Evolutionary conservation across 2,329 filamentous ascomycete genomes (phyloP).

Genomic region (Colletotrichum filicis): DNA sequence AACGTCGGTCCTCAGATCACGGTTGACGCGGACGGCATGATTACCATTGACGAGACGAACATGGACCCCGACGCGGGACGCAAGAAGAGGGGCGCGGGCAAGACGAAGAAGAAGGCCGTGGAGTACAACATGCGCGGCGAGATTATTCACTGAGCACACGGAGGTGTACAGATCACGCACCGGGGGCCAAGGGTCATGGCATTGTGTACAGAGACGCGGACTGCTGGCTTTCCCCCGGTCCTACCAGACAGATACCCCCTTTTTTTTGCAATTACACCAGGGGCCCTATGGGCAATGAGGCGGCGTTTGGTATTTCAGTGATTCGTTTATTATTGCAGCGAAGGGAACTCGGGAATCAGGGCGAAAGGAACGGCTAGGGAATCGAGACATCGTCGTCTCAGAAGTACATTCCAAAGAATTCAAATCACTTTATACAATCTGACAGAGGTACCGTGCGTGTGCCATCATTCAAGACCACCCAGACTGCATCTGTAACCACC

Average conservation of each 20-base stretch:
- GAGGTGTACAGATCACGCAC: no score
- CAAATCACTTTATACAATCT: background rate
- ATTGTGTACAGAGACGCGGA: background rate
- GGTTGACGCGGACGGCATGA: constrained; percentile 34
- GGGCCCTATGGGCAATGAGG: background rate
- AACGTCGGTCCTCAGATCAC: constrained; percentile 26
- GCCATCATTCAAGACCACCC: no score
- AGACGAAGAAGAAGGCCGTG: constrained; percentile 44
- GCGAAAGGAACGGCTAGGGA: background rate
- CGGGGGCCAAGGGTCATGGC: background rate
- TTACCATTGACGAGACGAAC: constrained; percentile 35
- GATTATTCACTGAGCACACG: constrained; percentile 23
- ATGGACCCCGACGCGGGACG: constrained; percentile 25
- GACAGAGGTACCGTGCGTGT: no score
- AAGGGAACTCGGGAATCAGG: background rate
- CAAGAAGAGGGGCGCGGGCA: constrained; percentile 48
- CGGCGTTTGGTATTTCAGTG: background rate
- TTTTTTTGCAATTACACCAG: background rate
- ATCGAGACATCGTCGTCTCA: background rate
- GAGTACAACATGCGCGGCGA: constrained; percentile 41
- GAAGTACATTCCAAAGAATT: background rate
- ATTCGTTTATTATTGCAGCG: background rate
- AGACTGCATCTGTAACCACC: background rate
- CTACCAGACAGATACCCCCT: constrained; percentile 5
- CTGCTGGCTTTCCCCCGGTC: background rate